Conservation (phyloP, 257 asterid species). For the Fraxinus cuspidata region DNA sequence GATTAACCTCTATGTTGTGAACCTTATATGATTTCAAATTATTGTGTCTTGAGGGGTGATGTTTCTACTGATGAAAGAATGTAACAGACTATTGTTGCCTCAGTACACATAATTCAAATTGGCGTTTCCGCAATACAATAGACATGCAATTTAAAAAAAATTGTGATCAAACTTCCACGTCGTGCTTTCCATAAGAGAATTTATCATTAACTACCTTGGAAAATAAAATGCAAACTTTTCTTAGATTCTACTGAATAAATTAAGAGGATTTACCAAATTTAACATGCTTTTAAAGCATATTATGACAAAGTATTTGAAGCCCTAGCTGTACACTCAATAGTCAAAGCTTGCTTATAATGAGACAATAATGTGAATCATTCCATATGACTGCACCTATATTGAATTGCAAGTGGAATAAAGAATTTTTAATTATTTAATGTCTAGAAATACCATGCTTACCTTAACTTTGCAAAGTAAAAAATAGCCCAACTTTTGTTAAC, state of each 20-base stretch:
- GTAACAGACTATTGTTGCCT: not conserved
- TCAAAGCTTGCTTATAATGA: slow-evolving; percentile 11
- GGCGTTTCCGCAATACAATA: not conserved
- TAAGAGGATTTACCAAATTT: slow-evolving; percentile 12
- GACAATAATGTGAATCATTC: not conserved
- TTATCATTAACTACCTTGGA: slow-evolving; percentile 1
- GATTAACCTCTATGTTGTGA: slow-evolving; percentile 10
- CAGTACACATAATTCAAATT: not conserved
- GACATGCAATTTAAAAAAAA: not conserved
- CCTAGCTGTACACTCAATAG: not conserved
- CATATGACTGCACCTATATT: too few relatives aligned
- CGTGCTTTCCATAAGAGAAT: slow-evolving; percentile 10
- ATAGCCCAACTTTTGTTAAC: too few relatives aligned
- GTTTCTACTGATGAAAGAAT: not conserved
- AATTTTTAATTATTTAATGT: too few relatives aligned
- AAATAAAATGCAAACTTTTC: not conserved
- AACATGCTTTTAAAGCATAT: slow-evolving; percentile 3
- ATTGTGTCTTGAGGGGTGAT: not conserved
- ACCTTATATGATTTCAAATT: slow-evolving; percentile 4
- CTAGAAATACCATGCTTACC: too few relatives aligned
- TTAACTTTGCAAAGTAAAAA: too few relatives aligned
- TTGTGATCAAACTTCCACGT: slow-evolving; percentile 5
- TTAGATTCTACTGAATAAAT: slow-evolving; percentile 3
- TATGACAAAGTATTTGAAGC: not conserved
- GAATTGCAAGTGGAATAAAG: too few relatives aligned